Percentiles rank a stretch among this genome's conserved stretches.
Conservation (phyloP, 2,329 filamentous ascomycete species). For the Fusarium papillatum region DNA sequence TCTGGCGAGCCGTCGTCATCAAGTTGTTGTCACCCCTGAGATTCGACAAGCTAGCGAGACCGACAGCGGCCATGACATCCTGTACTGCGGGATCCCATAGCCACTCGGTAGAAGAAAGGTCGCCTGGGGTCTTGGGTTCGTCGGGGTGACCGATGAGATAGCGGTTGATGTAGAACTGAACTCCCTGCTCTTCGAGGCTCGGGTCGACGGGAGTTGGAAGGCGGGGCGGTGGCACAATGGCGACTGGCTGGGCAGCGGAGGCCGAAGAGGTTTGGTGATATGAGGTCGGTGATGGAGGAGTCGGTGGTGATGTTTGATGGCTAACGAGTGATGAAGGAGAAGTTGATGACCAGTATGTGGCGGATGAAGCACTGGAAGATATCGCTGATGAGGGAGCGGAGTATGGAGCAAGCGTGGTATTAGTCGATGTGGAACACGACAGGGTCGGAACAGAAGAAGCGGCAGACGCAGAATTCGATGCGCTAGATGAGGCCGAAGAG, state of each 20-base stretch:
- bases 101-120: constrained; percentile 53
- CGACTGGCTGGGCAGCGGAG: background rate
- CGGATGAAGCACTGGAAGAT: constrained; percentile 33
- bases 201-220: constrained; percentile 51
- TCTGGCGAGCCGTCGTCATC: constrained; percentile 61
- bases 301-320: constrained; percentile 30
- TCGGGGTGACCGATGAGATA: constrained; percentile 66
- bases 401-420: constrained; percentile 29
- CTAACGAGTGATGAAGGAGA: constrained; percentile 30
- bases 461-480: constrained; percentile 33
- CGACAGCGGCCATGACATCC: constrained; percentile 68
- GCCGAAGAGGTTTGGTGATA: constrained; percentile 10
- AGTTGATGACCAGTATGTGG: constrained; percentile 33
- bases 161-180: constrained; percentile 65
- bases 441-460: constrained; percentile 22
- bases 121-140: constrained; percentile 55
- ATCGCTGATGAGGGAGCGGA: constrained; percentile 19
- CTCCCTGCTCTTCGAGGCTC: constrained; percentile 60
- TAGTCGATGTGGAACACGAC: constrained; percentile 21
- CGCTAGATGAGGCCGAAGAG: constrained; percentile 34
- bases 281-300: constrained; percentile 34
- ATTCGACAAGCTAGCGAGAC: constrained; percentile 70
- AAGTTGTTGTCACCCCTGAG: constrained; percentile 61
- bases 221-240: constrained; percentile 16
- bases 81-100: constrained; percentile 56